Evolutionary conservation across 2,329 filamentous ascomycete genomes (phyloP), one percentile per base, ranked within the genome.

Genomic region (Rhinocladiella similis): DNA sequence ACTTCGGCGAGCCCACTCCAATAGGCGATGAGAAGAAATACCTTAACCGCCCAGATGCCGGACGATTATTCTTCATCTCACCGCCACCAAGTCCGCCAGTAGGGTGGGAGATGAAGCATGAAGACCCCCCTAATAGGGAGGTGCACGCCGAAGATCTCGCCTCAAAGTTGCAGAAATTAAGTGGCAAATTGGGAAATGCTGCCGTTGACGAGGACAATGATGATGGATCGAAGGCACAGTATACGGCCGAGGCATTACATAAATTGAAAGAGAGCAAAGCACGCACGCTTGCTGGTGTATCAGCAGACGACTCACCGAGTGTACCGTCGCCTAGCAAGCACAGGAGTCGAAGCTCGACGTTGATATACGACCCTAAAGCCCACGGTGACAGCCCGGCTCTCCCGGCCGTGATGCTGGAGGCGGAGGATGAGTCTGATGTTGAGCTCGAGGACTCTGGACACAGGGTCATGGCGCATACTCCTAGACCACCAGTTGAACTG

Each of bases 41-140:
- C 54, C 75, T 84, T 9, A 73, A 81, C 55, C 77, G 79, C 4
- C 84, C 84, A 1, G 79, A 85, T 54, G 73, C 77, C 49, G 78
- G 83, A 56, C 85, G 85, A 67, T 73, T 86, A 43, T 86, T 87
- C 77, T 87, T 87, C 71, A 87, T 87, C 70, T 80, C 76, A 43
- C 84, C 84, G 50, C 84, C 84, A 12, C 84, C 84, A 0, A 80
- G 76, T 57, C 84, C 84, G 45, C 84, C 84, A 1, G 81, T 84
- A 68, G 84, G 84, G 47, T 87, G 84, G 84, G 81, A 83, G 68
- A 77, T 83, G 73, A 77, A 79, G 58, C 77, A 81, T 54, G 84
- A 87, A 67, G 84, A 83, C 22, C 81, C 84, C 10, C 84, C 84
- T 5, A 87, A 87, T 70, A 86, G 83, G 70, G 79, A 85, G 55